Evolutionary conservation across 352 stramenopile genomes (phyloP), one percentile per base, ranked within the genome.

Genomic region (Phytophthora hybrid): DNA sequence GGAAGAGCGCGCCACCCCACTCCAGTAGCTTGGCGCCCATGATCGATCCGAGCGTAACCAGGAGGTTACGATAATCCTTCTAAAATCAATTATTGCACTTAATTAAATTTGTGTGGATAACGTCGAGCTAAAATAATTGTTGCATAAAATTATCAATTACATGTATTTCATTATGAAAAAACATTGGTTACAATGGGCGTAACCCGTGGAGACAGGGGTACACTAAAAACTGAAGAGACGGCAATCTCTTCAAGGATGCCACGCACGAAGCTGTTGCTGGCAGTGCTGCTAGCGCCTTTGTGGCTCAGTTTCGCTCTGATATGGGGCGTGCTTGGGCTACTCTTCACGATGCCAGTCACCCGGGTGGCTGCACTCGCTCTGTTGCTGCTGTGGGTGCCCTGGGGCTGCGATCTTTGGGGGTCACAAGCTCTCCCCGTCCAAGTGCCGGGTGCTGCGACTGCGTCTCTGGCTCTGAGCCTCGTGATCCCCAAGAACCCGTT

Each of bases 1-100:
- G 44, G 55, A 84, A 78, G 51, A 81, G 66, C 59, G 51, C 31
- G 5, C 63, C 64, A n/a, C 72, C 63, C 76, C 76, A 82, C 53
- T 18, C 60, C 46, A 82, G 46, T 46, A 82, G 16, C 47, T 69
- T 76, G 21, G 18, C 46, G 34, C 23, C 49, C 68, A 81, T 81
- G n/a, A 34, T 39, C 16, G 0, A 3, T 18, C 11, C 13, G 37
- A 44, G 37, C 37, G 37, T 44, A 44, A 44, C 37, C 37, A 14
- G 26, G 26, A 6, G 26, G 26, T 31, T 31, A 31, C 26, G 26
- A 31, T 31, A 31, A 6, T 31, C 26, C 26, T 31, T 31, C 26
- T 31, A 31, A 31, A 31, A 31, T 31, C 26, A 31, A 31, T 31
- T 31, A 31, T 31, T 31, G 26, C 26, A 31, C 26, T 31, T 31